Evolutionary conservation across 805 yeast genomes (phyloP).

Genomic region (Yamadazyma takamatsuzukensis): DNA sequence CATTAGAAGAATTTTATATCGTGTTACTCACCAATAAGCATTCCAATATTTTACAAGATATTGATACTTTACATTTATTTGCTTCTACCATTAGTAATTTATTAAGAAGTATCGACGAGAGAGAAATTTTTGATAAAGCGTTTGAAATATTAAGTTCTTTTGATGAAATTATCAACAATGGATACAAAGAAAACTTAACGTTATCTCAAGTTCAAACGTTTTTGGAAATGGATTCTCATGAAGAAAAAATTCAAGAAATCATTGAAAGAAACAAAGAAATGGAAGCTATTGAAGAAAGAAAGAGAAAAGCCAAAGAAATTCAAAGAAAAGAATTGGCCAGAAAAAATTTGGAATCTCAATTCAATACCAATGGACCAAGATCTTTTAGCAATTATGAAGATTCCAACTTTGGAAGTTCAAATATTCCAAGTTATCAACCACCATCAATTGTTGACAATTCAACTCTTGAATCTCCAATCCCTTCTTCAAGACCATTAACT

Average conservation of each 20-base stretch:
- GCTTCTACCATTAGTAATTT: slow-evolving; percentile 76
- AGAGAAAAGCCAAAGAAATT: slow-evolving; percentile 88
- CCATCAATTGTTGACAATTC: slow-evolving; percentile 7
- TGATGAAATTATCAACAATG: slow-evolving; percentile 88
- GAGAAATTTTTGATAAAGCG: slow-evolving; percentile 77
- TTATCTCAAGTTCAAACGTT: slow-evolving; percentile 80
- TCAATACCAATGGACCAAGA: slow-evolving; percentile 18
- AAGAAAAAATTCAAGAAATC: slow-evolving; percentile 96
- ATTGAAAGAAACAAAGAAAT: slow-evolving; percentile 94
- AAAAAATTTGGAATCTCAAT: slow-evolving; percentile 50
- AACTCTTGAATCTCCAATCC: slow-evolving; percentile 7
- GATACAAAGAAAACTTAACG: slow-evolving; percentile 84
- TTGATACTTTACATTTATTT: slow-evolving; percentile 84
- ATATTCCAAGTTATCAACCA: slow-evolving; percentile 19
- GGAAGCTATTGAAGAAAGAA: slow-evolving; percentile 96
- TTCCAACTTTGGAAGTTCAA: slow-evolving; percentile 12
- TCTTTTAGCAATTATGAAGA: slow-evolving; percentile 4
- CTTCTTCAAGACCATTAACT: slow-evolving; percentile 4
- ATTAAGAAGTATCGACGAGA: slow-evolving; percentile 70
- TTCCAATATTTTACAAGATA: slow-evolving; percentile 90
- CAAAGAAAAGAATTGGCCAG: slow-evolving; percentile 74
- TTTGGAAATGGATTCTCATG: slow-evolving; percentile 96
- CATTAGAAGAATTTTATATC: slow-evolving; percentile 89
- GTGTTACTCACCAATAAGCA: slow-evolving; percentile 87
- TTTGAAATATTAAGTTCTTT: slow-evolving; percentile 89